Percentiles rank a stretch among this genome's conserved stretches.
Evolutionary conservation across 192 early-diverging fungal species (phyloP).

Genomic region (Kappamyces sp.): DNA sequence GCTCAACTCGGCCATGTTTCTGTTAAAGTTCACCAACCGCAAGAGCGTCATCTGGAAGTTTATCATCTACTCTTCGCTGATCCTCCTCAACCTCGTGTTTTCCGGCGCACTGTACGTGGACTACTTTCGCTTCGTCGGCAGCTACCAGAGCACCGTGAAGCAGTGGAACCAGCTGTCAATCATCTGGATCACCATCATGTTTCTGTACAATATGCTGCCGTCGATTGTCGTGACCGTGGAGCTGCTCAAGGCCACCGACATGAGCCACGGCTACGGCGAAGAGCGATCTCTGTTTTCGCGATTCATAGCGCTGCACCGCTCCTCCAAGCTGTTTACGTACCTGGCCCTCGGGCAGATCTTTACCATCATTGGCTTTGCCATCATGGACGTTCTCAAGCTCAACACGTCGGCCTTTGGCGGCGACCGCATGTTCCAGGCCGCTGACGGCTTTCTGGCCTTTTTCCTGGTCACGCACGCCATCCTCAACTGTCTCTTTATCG

Average conservation of each 20-base stretch:
- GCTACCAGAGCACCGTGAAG: background rate
- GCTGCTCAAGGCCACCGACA: background rate
- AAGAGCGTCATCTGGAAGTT: background rate
- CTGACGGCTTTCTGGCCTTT: background rate
- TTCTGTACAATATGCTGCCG: conserved; percentile 10
- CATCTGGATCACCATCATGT: conserved; percentile 7
- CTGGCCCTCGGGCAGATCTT: no score
- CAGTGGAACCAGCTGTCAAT: conserved; percentile 1
- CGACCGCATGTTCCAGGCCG: conserved; percentile 7
- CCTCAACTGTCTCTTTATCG: conserved; percentile 10
- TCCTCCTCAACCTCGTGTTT: conserved; percentile 1
- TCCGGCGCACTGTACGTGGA: conserved; percentile 3
- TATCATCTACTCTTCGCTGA: conserved; percentile 1
- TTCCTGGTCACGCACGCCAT: background rate
- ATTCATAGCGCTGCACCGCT: no score
- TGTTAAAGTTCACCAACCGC: background rate
- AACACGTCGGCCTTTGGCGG: background rate
- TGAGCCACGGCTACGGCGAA: no score
- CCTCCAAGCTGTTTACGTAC: no score
- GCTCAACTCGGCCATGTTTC: conserved; percentile 6
- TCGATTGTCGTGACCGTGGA: conserved; percentile 9
- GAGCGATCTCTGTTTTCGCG: no score
- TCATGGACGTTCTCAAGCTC: background rate
- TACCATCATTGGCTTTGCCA: background rate
- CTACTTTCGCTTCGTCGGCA: background rate